Evolutionary conservation across 2,329 filamentous ascomycete species (phyloP).

Genomic region (Scedosporium aurantiacum): DNA sequence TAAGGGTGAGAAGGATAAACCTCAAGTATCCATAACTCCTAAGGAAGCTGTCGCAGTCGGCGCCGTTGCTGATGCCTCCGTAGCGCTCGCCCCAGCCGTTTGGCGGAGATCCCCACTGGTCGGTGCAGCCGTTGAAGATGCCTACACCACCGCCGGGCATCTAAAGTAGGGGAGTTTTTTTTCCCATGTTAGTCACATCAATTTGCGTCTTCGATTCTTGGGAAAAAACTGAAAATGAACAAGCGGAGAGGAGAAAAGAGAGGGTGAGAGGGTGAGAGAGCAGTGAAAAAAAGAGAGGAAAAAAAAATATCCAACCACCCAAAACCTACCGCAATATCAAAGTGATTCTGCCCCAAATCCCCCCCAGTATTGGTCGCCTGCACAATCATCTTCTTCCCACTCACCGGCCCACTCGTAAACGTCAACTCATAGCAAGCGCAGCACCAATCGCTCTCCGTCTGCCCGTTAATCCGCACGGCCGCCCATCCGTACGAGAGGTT

Average conservation of each 20-base stretch:
- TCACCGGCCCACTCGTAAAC: conserved; percentile 36
- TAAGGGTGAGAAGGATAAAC: too few relatives aligned
- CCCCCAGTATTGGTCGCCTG: conserved; percentile 53
- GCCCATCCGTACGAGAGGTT: conserved; percentile 53
- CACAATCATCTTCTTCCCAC: conserved; percentile 52
- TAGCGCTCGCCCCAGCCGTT: conserved; percentile 47
- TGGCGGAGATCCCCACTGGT: conserved; percentile 31
- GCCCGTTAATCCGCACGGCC: conserved; percentile 44
- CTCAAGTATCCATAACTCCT: too few relatives aligned
- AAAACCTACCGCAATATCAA: conserved; percentile 31
- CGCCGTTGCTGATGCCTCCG: conserved; percentile 41
- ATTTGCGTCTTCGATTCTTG: not conserved
- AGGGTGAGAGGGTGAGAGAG: too few relatives aligned
- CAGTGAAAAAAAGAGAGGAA: not conserved
- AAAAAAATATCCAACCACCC: not conserved
- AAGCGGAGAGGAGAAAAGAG: not conserved
- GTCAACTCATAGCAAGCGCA: conserved; percentile 54
- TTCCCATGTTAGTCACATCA: not conserved
- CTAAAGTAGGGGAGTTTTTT: conserved; percentile 12
- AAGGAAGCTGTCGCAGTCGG: conserved; percentile 42
- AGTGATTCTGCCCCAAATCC: conserved; percentile 46
- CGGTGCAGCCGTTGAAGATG: conserved; percentile 34
- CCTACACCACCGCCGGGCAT: conserved; percentile 46
- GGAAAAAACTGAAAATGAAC: not conserved
- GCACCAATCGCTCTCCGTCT: conserved; percentile 51